These are phyloP conservation scores for Limnomonas spitsbergensis DNA, from an alignment of 139 green algal species.

Conservation along the genomic window DNA sequence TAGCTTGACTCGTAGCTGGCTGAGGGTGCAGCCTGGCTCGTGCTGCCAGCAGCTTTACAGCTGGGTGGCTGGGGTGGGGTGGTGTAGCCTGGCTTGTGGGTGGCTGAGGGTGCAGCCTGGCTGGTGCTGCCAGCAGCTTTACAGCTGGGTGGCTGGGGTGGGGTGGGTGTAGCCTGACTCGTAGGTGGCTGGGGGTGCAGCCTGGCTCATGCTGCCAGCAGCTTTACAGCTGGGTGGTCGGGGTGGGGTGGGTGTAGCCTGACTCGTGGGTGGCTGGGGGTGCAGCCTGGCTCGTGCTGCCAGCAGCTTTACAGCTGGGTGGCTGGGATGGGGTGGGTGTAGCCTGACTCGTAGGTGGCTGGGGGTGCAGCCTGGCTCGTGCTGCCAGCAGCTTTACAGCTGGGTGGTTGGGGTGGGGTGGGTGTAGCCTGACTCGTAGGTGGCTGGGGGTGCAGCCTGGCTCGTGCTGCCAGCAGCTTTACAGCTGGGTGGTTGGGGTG, in stretches of 20 bases:
- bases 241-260: background rate
- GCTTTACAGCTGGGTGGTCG: no score
- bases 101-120: background rate
- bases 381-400: no score
- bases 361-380: no score
- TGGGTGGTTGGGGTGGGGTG: no score
- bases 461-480: no score
- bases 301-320: background rate
- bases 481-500: no score
- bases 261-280: background rate
- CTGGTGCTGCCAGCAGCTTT: background rate
- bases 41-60: background rate
- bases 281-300: background rate
- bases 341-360: background rate
- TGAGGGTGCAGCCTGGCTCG: background rate
- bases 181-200: background rate
- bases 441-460: no score
- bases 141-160: no score
- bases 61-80: background rate
- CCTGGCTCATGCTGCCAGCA: background rate
- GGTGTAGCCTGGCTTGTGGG: background rate
- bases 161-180: background rate
- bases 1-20: no score
- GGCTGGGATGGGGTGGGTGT: background rate
- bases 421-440: no score